A percentile compares a stretch with the other conserved stretches of the same genome.
Conservation (phyloP, 352 stramenopile genomes). For the Phytophthora fragariae region DNA sequence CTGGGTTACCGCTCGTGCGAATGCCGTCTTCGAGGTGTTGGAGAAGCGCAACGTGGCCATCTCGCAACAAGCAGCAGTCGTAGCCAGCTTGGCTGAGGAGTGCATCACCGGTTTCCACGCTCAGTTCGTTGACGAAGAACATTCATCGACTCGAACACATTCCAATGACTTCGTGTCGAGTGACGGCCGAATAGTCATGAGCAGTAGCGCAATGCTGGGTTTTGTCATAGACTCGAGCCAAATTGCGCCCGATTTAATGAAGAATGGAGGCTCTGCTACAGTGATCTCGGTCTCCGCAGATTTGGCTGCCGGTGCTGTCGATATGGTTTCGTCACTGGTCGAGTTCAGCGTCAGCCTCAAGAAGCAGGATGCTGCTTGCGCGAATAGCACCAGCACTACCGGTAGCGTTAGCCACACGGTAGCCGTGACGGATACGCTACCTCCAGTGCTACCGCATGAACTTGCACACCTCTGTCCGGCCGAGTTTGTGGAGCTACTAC, state of each 20-base stretch:
- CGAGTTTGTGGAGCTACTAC: constrained; percentile 51
- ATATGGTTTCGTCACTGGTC: constrained; percentile 44
- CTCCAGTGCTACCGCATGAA: constrained; percentile 54
- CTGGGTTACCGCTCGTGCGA: constrained; percentile 45
- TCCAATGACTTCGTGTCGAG: constrained; percentile 21
- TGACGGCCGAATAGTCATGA: constrained; percentile 29
- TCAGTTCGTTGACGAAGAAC: constrained; percentile 16
- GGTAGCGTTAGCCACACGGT: constrained; percentile 1
- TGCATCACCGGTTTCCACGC: constrained; percentile 41
- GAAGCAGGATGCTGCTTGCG: constrained; percentile 17
- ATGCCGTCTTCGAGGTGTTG: constrained; percentile 42
- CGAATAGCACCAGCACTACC: background rate
- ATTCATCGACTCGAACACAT: background rate
- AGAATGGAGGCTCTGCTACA: constrained; percentile 23
- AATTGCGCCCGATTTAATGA: constrained; percentile 46
- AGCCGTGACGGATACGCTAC: constrained; percentile 22
- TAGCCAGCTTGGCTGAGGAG: constrained; percentile 39
- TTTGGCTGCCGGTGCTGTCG: constrained; percentile 35
- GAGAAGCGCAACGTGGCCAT: constrained; percentile 34
- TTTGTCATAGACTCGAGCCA: constrained; percentile 52
- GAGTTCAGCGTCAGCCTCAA: constrained; percentile 37
- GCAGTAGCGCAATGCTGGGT: constrained; percentile 39
- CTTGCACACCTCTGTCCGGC: constrained; percentile 42
- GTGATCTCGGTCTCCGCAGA: constrained; percentile 34
- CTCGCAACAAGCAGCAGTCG: constrained; percentile 25